phyloP scores from a whole-genome alignment of 805 yeast genomes.

The Hanseniaspora lindneri region DNA sequence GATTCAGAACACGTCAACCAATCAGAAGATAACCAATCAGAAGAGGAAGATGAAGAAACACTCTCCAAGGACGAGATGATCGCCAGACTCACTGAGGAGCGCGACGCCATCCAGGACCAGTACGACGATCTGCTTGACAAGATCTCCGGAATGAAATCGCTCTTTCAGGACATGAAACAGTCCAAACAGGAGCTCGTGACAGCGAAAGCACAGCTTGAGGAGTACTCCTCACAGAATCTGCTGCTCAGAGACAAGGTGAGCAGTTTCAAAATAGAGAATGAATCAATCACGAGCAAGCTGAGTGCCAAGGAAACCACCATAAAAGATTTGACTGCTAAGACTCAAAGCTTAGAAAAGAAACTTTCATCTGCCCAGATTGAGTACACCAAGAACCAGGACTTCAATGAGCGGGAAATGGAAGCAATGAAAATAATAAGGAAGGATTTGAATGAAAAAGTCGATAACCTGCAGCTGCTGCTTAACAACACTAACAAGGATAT shows the following conservation, averaged over 20 bases:
- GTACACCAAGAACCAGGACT: slow-evolving; percentile 26
- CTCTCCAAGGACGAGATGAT: slow-evolving; percentile 21
- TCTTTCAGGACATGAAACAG: slow-evolving; percentile 62
- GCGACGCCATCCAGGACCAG: slow-evolving; percentile 45
- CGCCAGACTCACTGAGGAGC: slow-evolving; percentile 35
- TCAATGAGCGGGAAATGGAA: slow-evolving; percentile 33
- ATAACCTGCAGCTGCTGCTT: slow-evolving; percentile 32
- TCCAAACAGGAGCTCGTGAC: slow-evolving; percentile 51
- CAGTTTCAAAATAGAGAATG: slow-evolving; percentile 27
- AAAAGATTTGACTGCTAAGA: slow-evolving; percentile 40
- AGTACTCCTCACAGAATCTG: slow-evolving; percentile 36
- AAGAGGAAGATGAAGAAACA: slow-evolving; percentile 14
- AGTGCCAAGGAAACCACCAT: slow-evolving; percentile 42
- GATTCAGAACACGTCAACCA: not conserved
- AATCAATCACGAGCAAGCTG: slow-evolving; percentile 33
- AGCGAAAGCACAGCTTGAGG: slow-evolving; percentile 39
- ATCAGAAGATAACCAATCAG: slow-evolving; percentile 3
- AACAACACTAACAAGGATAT: slow-evolving; percentile 29
- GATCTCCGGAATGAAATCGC: slow-evolving; percentile 59
- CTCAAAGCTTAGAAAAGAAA: slow-evolving; percentile 37
- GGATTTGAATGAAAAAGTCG: slow-evolving; percentile 24
- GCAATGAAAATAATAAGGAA: slow-evolving; percentile 17
- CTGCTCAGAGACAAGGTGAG: slow-evolving; percentile 30
- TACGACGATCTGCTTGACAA: slow-evolving; percentile 52
- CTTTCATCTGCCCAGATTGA: slow-evolving; percentile 31